A percentile compares a stretch with the other conserved stretches of the same genome.
These are phyloP conservation scores for Paecilomyces variotii DNA, from an alignment of 2,329 filamentous ascomycete species.

Conservation along the genomic window DNA sequence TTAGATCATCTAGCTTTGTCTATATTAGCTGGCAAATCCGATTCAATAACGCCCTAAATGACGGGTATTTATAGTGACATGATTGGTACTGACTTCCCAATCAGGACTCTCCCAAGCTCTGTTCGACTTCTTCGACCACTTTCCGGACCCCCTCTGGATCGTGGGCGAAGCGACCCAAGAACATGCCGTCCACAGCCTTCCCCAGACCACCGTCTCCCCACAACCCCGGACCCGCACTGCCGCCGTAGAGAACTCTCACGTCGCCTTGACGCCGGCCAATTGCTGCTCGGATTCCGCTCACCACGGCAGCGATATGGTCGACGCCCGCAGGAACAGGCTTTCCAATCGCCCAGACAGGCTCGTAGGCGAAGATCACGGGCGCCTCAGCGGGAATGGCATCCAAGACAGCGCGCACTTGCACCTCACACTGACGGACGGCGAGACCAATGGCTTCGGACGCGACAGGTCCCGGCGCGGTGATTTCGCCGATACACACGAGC, in stretches of 20 bases:
- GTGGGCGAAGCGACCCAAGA: conserved; percentile 74
- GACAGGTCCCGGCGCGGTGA: conserved; percentile 41
- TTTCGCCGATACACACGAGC: conserved; percentile 73
- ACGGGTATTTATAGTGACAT: no score
- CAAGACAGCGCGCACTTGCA: conserved; percentile 59
- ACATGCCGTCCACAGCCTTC: conserved; percentile 68
- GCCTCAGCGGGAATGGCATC: conserved; percentile 51
- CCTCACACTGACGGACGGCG: conserved; percentile 58
- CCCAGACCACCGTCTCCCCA: conserved; percentile 51
- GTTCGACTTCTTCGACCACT: conserved; percentile 64
- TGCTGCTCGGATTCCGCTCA: conserved; percentile 52
- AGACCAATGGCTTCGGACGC: conserved; percentile 42
- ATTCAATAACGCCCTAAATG: no score
- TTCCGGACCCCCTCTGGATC: conserved; percentile 62
- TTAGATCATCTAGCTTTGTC: no score
- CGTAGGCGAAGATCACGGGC: conserved; percentile 72
- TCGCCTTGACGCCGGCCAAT: conserved; percentile 48
- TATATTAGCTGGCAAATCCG: no score
- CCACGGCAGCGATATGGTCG: conserved; percentile 65
- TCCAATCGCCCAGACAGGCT: conserved; percentile 85
- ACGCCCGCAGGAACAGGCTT: conserved; percentile 62
- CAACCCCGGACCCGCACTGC: conserved; percentile 71
- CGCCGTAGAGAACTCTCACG: conserved; percentile 70
- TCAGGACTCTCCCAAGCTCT: conserved; percentile 18
- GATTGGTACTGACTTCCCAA: no score